phyloP scores from a whole-genome alignment of 1,139 yeast species.

The Debaryomycetaceae sp. region DNA sequence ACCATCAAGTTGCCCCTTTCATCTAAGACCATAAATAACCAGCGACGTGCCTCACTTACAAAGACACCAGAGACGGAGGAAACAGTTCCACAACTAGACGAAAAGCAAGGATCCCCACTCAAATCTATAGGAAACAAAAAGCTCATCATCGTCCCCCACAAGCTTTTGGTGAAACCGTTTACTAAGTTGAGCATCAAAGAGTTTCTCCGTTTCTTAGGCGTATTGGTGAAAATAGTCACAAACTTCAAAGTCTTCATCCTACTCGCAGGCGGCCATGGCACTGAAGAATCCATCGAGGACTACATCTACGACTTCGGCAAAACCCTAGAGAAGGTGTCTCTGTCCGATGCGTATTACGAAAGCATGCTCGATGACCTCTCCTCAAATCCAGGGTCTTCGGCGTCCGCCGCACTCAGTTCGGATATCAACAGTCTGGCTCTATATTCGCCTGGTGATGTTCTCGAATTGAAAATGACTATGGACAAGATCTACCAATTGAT shows the following conservation, averaged over 20 bases:
- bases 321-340: conserved; percentile 17
- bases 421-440: background rate
- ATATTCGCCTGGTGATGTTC: conserved; percentile 1
- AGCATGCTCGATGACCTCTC: conserved; percentile 1
- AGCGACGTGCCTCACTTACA: conserved; percentile 20
- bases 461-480: conserved; percentile 20
- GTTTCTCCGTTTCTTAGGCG: conserved; percentile 33
- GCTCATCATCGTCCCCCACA: conserved; percentile 41
- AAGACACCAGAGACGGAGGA: conserved; percentile 1
- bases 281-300: conserved; percentile 9
- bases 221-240: conserved; percentile 35
- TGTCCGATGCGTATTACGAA: conserved; percentile 16
- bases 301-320: conserved; percentile 19
- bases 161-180: conserved; percentile 41
- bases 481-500: conserved; percentile 27
- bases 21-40: conserved; percentile 39
- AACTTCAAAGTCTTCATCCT: conserved; percentile 33
- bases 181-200: conserved; percentile 37
- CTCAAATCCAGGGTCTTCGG: background rate
- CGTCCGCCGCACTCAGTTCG: background rate
- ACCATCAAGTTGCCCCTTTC: conserved; percentile 38
- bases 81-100: background rate
- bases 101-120: conserved; percentile 3
- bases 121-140: conserved; percentile 15
- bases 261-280: conserved; percentile 6